Percentiles rank a stretch among this genome's conserved stretches.
Evolutionary conservation across 202 grass and related monocot species (phyloP).

Genomic region (Setaria viridis): DNA sequence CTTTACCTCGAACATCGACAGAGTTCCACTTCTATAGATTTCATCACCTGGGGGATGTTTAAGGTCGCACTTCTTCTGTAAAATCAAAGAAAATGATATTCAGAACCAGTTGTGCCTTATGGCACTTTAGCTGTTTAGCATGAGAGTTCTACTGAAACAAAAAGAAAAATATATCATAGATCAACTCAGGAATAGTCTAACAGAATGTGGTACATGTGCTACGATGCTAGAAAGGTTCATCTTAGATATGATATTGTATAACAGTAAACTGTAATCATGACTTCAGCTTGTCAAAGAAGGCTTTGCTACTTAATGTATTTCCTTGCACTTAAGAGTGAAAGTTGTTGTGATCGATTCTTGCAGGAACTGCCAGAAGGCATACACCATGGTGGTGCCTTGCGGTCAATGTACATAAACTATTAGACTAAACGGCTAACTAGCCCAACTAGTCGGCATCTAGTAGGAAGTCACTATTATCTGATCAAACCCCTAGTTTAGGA

Average conservation of each 20-base stretch:
- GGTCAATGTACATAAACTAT: slow-evolving; percentile 9
- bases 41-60: slow-evolving; percentile 99
- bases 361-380: not conserved
- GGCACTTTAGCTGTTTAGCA: slow-evolving; percentile 8
- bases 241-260: not conserved
- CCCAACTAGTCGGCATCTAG: not conserved
- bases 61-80: slow-evolving; percentile 95
- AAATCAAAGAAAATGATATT: slow-evolving; percentile 35
- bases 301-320: slow-evolving; percentile 1
- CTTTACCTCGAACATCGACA: slow-evolving; percentile 97
- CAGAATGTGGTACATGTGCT: not conserved
- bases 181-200: not conserved
- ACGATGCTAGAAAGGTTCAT: not conserved
- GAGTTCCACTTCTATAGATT: slow-evolving; percentile 96
- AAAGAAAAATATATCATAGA: not conserved
- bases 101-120: slow-evolving; percentile 4
- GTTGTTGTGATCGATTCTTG: not conserved
- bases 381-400: not conserved
- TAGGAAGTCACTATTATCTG: not conserved
- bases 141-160: not conserved
- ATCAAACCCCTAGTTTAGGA: not conserved
- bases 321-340: slow-evolving; percentile 13
- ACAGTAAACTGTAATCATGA: not conserved
- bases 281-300: slow-evolving; percentile 19
- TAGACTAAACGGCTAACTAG: not conserved